Percentiles rank a stretch among this genome's conserved stretches.
These are phyloP conservation scores for Trypanosoma boissoni DNA, from an alignment of 208 protist species.

Conservation along the genomic window DNA sequence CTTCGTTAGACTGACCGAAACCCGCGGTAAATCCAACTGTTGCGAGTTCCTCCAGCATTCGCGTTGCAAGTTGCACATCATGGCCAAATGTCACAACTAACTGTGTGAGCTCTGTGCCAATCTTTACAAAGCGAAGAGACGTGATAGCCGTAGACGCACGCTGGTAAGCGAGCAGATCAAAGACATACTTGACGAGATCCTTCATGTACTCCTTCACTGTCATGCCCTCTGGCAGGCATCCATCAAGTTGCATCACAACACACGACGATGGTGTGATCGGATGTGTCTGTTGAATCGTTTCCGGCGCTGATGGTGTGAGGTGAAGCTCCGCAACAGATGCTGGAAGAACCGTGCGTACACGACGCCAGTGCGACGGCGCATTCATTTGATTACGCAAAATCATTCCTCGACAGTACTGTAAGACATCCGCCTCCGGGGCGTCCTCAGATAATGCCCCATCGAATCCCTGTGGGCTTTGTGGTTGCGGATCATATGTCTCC, in stretches of 20 bases:
- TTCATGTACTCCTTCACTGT: constrained; percentile 58
- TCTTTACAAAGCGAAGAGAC: constrained; percentile 75
- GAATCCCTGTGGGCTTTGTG: constrained; percentile 1
- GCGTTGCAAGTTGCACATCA: constrained; percentile 46
- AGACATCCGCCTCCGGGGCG: constrained; percentile 28
- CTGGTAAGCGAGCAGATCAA: constrained; percentile 69
- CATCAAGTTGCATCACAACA: constrained; percentile 64
- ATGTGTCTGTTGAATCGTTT: constrained; percentile 41
- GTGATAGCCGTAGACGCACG: constrained; percentile 69
- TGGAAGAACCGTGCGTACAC: constrained; percentile 74
- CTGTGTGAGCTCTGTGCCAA: constrained; percentile 64
- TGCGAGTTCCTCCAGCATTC: constrained; percentile 51
- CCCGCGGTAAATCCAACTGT: constrained; percentile 50
- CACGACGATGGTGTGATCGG: constrained; percentile 48
- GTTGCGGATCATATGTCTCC: not conserved
- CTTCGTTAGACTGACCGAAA: constrained; percentile 44
- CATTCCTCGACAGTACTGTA: constrained; percentile 56
- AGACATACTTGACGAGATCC: constrained; percentile 78
- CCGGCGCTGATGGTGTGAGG: constrained; percentile 51
- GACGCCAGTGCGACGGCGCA: constrained; percentile 64
- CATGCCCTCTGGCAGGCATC: constrained; percentile 53
- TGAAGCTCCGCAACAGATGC: constrained; percentile 69
- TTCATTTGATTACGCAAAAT: constrained; percentile 44
- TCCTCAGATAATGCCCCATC: constrained; percentile 21
- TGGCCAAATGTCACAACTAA: constrained; percentile 70